phyloP scores from a whole-genome alignment of 139 green algal genomes.

The Tetraselmis chui region DNA sequence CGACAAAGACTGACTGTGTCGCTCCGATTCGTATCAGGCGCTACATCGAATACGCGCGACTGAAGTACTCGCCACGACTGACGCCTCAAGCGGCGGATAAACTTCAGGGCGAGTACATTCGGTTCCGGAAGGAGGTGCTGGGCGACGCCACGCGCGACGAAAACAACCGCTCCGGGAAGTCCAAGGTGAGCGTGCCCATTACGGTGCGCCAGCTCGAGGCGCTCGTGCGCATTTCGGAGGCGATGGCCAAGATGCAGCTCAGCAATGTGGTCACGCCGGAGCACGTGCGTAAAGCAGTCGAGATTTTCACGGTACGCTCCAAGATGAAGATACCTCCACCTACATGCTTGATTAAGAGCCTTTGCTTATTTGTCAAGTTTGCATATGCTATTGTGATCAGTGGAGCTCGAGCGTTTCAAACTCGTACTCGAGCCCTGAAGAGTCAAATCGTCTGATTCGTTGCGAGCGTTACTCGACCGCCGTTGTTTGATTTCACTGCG shows the following conservation, averaged over 20 bases:
- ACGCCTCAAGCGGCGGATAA: slow-evolving; percentile 47
- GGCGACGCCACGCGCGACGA: background rate
- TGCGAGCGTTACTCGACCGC: no score
- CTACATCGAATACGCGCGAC: slow-evolving; percentile 87
- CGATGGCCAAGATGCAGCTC: slow-evolving; percentile 88
- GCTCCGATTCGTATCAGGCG: no score
- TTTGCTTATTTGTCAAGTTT: no score
- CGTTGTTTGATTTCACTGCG: no score
- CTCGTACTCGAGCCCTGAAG: no score
- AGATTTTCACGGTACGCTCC: slow-evolving; percentile 83
- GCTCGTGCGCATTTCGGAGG: slow-evolving; percentile 87
- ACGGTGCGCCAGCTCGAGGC: slow-evolving; percentile 97
- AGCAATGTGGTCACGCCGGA: slow-evolving; percentile 47
- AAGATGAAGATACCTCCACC: no score
- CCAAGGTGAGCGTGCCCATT: slow-evolving; percentile 77
- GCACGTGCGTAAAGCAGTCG: slow-evolving; percentile 74
- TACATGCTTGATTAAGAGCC: no score
- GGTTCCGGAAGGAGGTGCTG: slow-evolving; percentile 72
- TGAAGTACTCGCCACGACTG: slow-evolving; percentile 67
- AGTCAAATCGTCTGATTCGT: no score
- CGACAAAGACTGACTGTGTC: no score
- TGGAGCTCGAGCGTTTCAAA: no score
- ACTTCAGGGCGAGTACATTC: slow-evolving; percentile 81
- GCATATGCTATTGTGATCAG: no score
- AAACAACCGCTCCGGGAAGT: slow-evolving; percentile 31